phyloP scores from a whole-genome alignment of 768 basidiomycete genomes.

The Heimioporus sp. region DNA sequence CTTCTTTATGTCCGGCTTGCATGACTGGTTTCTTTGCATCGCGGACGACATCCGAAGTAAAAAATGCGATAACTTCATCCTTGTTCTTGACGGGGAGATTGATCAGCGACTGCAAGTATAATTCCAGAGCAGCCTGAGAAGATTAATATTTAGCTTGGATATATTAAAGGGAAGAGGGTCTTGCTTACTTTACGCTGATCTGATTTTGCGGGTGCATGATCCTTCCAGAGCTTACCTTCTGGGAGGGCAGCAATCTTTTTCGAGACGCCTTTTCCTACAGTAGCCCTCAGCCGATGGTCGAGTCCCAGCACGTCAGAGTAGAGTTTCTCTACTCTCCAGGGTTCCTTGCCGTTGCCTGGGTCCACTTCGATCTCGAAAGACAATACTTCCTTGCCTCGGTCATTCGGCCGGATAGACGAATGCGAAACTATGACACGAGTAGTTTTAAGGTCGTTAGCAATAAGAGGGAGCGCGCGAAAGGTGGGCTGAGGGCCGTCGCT shows the following conservation, averaged over 20 bases:
- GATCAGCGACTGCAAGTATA: constrained; percentile 83
- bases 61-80: constrained; percentile 86
- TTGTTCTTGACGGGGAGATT: constrained; percentile 82
- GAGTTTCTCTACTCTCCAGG: constrained; percentile 88
- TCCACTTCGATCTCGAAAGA: constrained; percentile 81
- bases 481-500: constrained; percentile 34
- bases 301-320: constrained; percentile 91
- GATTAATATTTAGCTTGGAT: constrained; percentile 8
- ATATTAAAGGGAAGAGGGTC: background rate
- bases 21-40: constrained; percentile 73
- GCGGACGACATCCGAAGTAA: constrained; percentile 85
- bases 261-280: constrained; percentile 57
- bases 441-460: constrained; percentile 68
- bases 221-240: constrained; percentile 93
- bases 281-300: constrained; percentile 69
- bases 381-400: constrained; percentile 88
- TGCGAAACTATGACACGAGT: constrained; percentile 72
- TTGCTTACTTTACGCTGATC: constrained; percentile 88
- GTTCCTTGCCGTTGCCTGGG: constrained; percentile 66
- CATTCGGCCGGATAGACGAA: constrained; percentile 85
- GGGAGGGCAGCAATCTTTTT: constrained; percentile 83
- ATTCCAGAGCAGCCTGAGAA: constrained; percentile 68
- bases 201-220: constrained; percentile 94
- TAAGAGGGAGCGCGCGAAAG: constrained; percentile 72
- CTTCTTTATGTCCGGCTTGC: constrained; percentile 87